Evolutionary conservation across 768 basidiomycete species (phyloP), one percentile per base, ranked within the genome.

Genomic region (Butyriboletus loyo): DNA sequence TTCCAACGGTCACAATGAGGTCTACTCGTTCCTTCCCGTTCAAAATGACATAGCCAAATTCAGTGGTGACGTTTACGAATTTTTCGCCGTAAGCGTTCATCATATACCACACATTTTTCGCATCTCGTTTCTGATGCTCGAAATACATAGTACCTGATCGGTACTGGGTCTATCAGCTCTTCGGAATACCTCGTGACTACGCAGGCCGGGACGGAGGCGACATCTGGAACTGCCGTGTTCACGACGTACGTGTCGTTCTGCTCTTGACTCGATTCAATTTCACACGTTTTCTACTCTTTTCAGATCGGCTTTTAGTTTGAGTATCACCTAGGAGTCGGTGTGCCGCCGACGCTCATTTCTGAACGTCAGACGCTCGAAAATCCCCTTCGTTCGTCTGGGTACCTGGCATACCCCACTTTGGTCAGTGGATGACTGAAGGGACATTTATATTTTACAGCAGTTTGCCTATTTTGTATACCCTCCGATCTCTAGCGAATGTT

Each of bases 161-260:
- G 75, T 9, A 68, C 73, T 41, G 69, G 77, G 31, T 72, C 75
- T 5, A 56, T 87, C 30, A 66, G 69, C 53, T 61, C 75, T 14
- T 77, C 80, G 3, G 78, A 87, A 58, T 87, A 76, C 68, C 72
- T 87, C 47, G 75, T 66, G 34, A 83, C 78, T 13, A 77, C 77
- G 2, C 84, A 87, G 60, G 84, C 75, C 7, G 86, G 86, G 7
- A 82, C 81, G 0, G 86, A 87, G 65, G 79, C 80, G 15, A 85
- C 81, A 0, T 74, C 73, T 11, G 84, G 84, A n/a, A 71, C 72
- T 27, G 83, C 79, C 10, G 77, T 73, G 0, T 66, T 86, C 8
- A 76, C 72, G 0, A 80, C 79, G 84, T 85, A 58, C 61, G 80
- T 69, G 31, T 13, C 7, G 6, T 15, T 8, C 1, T 13, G 0